Conservation (phyloP, 2,329 filamentous ascomycete species). For the Teratosphaeria destructans region DNA sequence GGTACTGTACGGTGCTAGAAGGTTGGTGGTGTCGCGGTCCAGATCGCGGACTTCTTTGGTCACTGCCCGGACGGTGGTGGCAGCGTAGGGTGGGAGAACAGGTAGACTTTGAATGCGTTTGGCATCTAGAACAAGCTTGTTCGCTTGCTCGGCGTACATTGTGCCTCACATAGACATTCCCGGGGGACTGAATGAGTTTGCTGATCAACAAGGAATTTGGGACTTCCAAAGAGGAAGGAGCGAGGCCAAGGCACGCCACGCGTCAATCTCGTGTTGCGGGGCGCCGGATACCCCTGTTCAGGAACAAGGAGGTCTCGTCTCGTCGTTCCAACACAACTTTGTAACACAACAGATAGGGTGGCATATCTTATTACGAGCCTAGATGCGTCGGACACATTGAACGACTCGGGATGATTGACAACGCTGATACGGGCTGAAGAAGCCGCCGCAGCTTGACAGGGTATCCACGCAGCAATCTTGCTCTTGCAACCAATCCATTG, state of each 20-base stretch:
- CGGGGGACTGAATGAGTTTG: background rate
- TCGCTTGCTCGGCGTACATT: conserved; percentile 83
- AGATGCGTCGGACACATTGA: too few species aligned
- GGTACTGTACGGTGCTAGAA: conserved; percentile 70
- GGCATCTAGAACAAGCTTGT: conserved; percentile 91
- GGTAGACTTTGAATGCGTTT: conserved; percentile 83
- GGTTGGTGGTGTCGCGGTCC: conserved; percentile 69
- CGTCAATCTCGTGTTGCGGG: background rate
- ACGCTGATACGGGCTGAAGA: too few species aligned
- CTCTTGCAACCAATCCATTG: too few species aligned
- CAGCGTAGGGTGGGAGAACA: conserved; percentile 82
- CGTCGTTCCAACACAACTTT: too few species aligned
- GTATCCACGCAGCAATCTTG: too few species aligned
- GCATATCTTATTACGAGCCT: too few species aligned
- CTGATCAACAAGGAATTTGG: background rate
- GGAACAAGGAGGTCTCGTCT: too few species aligned
- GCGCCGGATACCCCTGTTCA: too few species aligned
- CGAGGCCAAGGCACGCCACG: background rate
- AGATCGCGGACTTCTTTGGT: conserved; percentile 89
- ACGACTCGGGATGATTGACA: too few species aligned
- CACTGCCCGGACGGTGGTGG: conserved; percentile 77
- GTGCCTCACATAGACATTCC: background rate
- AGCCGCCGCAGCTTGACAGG: too few species aligned
- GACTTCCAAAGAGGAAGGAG: background rate
- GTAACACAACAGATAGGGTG: too few species aligned